Percentiles rank a stretch among this genome's conserved stretches.
These are phyloP conservation scores for Anthracocystis setariae DNA, from an alignment of 1,284 basidiomycete species.

Conservation along the genomic window DNA sequence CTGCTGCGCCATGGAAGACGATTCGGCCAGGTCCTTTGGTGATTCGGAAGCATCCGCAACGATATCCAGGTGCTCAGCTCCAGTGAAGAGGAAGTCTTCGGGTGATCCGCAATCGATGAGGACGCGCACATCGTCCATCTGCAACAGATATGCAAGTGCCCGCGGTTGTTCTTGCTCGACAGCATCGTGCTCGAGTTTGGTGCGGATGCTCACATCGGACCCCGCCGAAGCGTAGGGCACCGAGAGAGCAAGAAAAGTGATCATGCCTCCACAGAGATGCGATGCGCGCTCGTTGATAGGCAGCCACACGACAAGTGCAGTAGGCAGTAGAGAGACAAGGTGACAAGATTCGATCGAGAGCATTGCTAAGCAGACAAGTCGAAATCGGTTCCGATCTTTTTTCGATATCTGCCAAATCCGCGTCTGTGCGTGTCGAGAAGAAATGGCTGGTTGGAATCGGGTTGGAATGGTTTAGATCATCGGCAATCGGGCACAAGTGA, in stretches of 20 bases:
- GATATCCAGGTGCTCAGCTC: constrained; percentile 1
- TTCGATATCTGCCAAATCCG: neutral
- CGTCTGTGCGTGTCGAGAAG: constrained; percentile 10
- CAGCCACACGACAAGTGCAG: too few relatives aligned
- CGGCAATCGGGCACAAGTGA: constrained; percentile 6
- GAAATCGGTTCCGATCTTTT: constrained; percentile 13
- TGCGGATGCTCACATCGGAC: constrained; percentile 23
- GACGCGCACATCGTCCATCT: constrained; percentile 93
- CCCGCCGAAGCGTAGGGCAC: constrained; percentile 47
- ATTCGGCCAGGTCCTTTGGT: constrained; percentile 23
- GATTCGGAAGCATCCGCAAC: neutral
- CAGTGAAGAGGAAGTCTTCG: constrained; percentile 59
- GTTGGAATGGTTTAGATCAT: too few relatives aligned
- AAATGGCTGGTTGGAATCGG: too few relatives aligned
- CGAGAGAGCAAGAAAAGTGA: constrained; percentile 57
- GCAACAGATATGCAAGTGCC: constrained; percentile 77
- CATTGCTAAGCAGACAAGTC: neutral
- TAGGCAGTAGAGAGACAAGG: too few relatives aligned
- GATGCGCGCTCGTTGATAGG: neutral
- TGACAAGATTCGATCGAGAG: too few relatives aligned
- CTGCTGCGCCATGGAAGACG: constrained; percentile 45
- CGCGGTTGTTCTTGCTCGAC: constrained; percentile 53
- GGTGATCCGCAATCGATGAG: constrained; percentile 86
- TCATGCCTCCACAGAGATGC: constrained; percentile 51
- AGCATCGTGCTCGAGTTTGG: constrained; percentile 35